Evolutionary conservation across 805 yeast species (phyloP).

Genomic region (Pichia eremophila): DNA sequence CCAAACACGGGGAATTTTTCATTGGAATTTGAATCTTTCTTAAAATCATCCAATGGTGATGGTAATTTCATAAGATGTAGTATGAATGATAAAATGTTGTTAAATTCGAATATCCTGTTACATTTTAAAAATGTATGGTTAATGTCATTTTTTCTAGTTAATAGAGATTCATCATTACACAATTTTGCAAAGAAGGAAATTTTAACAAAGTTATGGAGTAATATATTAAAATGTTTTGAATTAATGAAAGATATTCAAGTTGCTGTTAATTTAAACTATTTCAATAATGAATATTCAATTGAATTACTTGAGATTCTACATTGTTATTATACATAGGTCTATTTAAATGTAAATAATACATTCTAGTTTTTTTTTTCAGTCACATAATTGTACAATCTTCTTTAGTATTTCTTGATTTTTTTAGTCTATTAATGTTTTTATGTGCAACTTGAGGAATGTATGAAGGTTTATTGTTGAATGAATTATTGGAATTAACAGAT

Average conservation of each 20-base stretch:
- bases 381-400: constrained; percentile 27
- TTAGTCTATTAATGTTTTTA: constrained; percentile 9
- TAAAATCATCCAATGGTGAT: background rate
- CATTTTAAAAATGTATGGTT: constrained; percentile 6
- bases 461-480: background rate
- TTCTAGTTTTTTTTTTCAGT: too few relatives aligned
- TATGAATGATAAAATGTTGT: background rate
- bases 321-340: constrained; percentile 5
- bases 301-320: constrained; percentile 7
- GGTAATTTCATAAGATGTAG: background rate
- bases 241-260: constrained; percentile 4
- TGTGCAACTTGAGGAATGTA: constrained; percentile 5
- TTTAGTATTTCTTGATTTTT: constrained; percentile 12
- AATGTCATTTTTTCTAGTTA: background rate
- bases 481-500: background rate
- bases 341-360: too few relatives aligned
- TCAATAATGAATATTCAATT: background rate
- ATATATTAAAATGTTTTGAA: constrained; percentile 5
- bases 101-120: constrained; percentile 6
- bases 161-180: background rate
- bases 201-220: background rate
- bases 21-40: background rate
- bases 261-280: constrained; percentile 2
- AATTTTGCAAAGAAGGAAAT: background rate
- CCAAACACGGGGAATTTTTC: background rate